Conservation (phyloP, 306 rosid species). For the Luffa acutangula region DNA sequence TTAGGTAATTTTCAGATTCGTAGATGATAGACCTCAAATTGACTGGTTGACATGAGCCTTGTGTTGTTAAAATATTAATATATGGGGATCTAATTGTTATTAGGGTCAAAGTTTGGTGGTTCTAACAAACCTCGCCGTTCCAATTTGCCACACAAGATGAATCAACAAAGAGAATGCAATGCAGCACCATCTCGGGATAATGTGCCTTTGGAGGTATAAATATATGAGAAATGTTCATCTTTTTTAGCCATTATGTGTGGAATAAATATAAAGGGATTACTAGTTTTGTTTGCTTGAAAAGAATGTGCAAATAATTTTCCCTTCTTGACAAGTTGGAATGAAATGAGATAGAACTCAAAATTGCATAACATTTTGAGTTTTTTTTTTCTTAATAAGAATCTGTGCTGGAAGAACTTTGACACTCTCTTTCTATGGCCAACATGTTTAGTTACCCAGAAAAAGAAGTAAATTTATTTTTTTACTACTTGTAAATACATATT, state of each 20-base stretch:
- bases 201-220: no score
- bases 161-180: constrained; percentile 37
- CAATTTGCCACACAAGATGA: constrained; percentile 26
- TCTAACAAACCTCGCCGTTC: constrained; percentile 37
- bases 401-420: not conserved
- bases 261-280: no score
- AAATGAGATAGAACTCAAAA: not conserved
- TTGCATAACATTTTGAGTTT: not conserved
- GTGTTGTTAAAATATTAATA: not conserved
- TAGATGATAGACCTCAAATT: not conserved
- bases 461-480: not conserved
- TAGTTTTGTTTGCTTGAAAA: not conserved
- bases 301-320: not conserved
- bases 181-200: constrained; percentile 17
- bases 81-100: constrained; percentile 17
- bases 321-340: not conserved
- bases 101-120: constrained; percentile 62
- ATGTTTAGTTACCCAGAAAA: not conserved
- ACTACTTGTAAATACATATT: not conserved
- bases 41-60: no score
- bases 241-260: no score
- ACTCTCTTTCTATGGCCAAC: no score
- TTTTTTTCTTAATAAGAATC: not conserved
- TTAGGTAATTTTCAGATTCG: constrained; percentile 30
- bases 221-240: no score